phyloP scores from a whole-genome alignment of 768 basidiomycete species.

The Naganishia randhawae region DNA sequence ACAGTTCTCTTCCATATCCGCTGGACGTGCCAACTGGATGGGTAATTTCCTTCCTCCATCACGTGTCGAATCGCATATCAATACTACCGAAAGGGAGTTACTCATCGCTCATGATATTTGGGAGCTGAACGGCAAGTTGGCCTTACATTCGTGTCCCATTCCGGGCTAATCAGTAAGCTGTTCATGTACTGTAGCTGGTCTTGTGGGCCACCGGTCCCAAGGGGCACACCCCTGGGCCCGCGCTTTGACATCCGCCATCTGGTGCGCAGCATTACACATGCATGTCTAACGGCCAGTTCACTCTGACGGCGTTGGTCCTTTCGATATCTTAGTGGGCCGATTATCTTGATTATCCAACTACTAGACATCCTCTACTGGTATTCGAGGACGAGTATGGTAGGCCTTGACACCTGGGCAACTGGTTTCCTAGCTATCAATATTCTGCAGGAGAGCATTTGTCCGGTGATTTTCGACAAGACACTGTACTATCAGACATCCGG shows the following conservation, averaged over 20 bases:
- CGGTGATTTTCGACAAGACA: background rate
- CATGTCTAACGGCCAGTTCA: background rate
- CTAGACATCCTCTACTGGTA: constrained; percentile 12
- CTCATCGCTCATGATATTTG: constrained; percentile 3
- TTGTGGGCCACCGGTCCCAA: constrained; percentile 8
- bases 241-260: background rate
- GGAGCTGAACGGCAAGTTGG: constrained; percentile 4
- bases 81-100: background rate
- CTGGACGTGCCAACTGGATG: background rate
- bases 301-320: background rate
- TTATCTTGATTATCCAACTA: background rate
- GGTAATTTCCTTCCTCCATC: background rate
- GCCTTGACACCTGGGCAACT: constrained; percentile 4
- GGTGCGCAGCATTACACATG: background rate
- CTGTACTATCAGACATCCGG: background rate
- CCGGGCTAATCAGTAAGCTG: background rate
- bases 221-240: constrained; percentile 13
- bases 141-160: background rate
- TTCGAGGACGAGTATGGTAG: background rate
- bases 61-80: background rate
- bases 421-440: background rate
- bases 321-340: background rate
- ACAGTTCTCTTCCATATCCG: constrained; percentile 2
- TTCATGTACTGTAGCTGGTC: background rate
- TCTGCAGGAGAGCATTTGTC: background rate